Conservation (phyloP, 2,329 filamentous ascomycete species). For the Rhynchosporium graminicola region DNA sequence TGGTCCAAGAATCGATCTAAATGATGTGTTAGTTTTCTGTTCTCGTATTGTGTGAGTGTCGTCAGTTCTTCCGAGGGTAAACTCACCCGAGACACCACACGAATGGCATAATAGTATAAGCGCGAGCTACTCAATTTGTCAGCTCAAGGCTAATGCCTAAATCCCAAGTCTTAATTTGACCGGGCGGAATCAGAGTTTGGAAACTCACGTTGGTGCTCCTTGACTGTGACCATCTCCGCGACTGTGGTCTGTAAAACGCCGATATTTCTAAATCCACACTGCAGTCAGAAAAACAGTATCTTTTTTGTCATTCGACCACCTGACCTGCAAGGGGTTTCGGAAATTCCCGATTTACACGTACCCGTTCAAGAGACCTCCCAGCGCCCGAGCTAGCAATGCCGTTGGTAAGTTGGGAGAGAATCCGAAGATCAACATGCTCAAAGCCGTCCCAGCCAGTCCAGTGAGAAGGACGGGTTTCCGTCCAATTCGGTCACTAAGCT, state of each 20-base stretch:
- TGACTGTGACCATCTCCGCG: constrained; percentile 87
- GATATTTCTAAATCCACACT: constrained; percentile 66
- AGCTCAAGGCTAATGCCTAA: constrained; percentile 39
- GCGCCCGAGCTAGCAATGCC: constrained; percentile 81
- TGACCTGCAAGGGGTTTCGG: neutral
- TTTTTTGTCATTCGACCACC: neutral
- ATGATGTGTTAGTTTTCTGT: neutral
- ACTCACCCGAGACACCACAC: constrained; percentile 91
- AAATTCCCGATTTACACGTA: constrained; percentile 46
- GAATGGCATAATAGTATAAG: constrained; percentile 96
- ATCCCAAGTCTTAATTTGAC: constrained; percentile 17
- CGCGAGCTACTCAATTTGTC: constrained; percentile 62
- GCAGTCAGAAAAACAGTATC: constrained; percentile 24
- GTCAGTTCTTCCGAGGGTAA: constrained; percentile 8
- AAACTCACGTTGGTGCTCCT: constrained; percentile 85
- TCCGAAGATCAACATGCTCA: constrained; percentile 92
- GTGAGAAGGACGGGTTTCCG: constrained; percentile 89
- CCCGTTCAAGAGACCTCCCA: constrained; percentile 92
- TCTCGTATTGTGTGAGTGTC: constrained; percentile 9
- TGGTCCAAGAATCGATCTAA: constrained; percentile 84
- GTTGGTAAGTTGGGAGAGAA: constrained; percentile 81
- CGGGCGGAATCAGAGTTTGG: constrained; percentile 1
- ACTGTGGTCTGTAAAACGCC: constrained; percentile 95
- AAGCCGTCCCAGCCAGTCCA: constrained; percentile 84
- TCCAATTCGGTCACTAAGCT: constrained; percentile 86